These are phyloP conservation scores for Sugiyamaella novakii DNA, from an alignment of 1,139 yeast species.

Conservation along the genomic window DNA sequence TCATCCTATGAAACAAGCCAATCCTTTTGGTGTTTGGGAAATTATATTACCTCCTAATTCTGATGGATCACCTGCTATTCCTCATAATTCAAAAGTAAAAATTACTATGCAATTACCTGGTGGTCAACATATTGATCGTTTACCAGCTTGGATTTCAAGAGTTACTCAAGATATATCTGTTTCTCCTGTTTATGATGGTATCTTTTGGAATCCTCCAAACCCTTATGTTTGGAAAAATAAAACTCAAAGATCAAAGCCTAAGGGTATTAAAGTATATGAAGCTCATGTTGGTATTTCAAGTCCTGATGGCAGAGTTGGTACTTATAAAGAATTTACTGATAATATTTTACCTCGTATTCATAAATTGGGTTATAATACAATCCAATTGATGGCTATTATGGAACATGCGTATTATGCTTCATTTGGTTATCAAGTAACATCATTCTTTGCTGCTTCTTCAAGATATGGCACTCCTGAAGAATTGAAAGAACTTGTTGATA, in stretches of 20 bases:
- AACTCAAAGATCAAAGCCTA: conserved; percentile 52
- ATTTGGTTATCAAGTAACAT: conserved; percentile 94
- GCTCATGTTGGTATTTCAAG: conserved; percentile 96
- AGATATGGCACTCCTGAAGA: conserved; percentile 96
- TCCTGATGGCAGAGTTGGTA: conserved; percentile 81
- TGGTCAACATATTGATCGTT: conserved; percentile 73
- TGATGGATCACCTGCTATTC: conserved; percentile 63
- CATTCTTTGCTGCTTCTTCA: conserved; percentile 86
- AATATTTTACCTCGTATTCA: conserved; percentile 83
- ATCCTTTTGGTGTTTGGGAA: conserved; percentile 70
- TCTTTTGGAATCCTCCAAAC: conserved; percentile 85
- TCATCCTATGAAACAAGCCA: conserved; percentile 56
- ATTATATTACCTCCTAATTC: conserved; percentile 53
- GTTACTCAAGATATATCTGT: conserved; percentile 66
- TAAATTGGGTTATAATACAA: conserved; percentile 84
- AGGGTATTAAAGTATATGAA: conserved; percentile 80
- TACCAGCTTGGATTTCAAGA: conserved; percentile 87
- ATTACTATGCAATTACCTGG: conserved; percentile 64
- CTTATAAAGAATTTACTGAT: conserved; percentile 80
- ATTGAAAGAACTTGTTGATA: conserved; percentile 82
- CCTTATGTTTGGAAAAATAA: conserved; percentile 62
- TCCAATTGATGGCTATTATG: conserved; percentile 97
- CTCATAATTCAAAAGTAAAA: conserved; percentile 80
- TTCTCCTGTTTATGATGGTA: conserved; percentile 71
- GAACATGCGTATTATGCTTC: conserved; percentile 98